Percentiles rank a stretch among this genome's conserved stretches.
Evolutionary conservation across 768 basidiomycete species (phyloP).

Genomic region (Tricholoma sp.): DNA sequence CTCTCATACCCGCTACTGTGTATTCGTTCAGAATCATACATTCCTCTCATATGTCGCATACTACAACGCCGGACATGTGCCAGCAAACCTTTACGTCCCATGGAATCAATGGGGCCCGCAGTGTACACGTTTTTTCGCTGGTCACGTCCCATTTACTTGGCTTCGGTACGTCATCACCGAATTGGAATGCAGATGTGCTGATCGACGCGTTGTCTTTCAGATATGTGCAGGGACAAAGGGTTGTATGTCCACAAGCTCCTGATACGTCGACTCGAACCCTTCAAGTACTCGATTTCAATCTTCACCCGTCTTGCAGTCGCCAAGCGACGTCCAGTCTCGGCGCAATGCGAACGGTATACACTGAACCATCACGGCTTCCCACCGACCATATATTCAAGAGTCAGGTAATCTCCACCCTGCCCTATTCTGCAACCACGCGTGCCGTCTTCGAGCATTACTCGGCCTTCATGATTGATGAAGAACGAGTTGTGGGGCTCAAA

Average conservation of each 20-base stretch:
- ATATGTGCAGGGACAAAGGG: conserved; percentile 17
- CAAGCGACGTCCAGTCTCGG: neutral
- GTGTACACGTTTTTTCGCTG: conserved; percentile 2
- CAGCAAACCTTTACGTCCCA: neutral
- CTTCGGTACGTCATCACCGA: conserved; percentile 9
- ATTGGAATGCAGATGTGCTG: neutral
- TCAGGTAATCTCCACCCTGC: conserved; percentile 9
- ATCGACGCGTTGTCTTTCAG: conserved; percentile 2
- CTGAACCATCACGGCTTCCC: conserved; percentile 4
- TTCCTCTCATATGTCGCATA: conserved; percentile 13
- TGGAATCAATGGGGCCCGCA: conserved; percentile 12
- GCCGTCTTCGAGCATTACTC: conserved; percentile 9
- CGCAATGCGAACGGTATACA: neutral
- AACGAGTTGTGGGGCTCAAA: conserved; percentile 17
- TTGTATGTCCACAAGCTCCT: conserved; percentile 8
- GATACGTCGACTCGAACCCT: conserved; percentile 1
- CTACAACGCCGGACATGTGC: neutral
- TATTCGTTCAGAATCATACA: conserved; percentile 6
- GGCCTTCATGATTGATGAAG: conserved; percentile 19
- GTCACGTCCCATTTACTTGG: conserved; percentile 7
- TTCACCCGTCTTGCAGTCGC: neutral
- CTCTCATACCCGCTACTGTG: conserved; percentile 1
- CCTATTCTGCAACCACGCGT: conserved; percentile 7
- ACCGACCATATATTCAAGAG: conserved; percentile 8
- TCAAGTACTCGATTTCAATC: conserved; percentile 14